phyloP scores from a whole-genome alignment of 2,329 filamentous ascomycete species.

The Clarireedia sp. region DNA sequence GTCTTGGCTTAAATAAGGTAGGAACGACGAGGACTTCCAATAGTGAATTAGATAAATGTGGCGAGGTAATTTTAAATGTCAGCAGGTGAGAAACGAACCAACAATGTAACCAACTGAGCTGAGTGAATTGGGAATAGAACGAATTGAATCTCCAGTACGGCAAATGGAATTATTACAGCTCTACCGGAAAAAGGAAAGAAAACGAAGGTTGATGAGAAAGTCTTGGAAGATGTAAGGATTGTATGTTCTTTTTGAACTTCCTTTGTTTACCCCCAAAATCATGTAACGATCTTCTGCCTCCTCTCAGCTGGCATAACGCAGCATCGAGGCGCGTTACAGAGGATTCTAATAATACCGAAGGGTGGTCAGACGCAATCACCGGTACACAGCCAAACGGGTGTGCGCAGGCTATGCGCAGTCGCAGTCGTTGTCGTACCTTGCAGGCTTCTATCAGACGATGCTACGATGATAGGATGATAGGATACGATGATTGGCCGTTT shows the following conservation, averaged over 20 bases:
- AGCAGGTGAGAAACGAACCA: not conserved
- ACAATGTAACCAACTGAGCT: not conserved
- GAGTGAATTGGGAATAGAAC: not conserved
- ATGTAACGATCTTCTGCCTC: not conserved
- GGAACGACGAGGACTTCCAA: not conserved
- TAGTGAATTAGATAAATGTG: not conserved
- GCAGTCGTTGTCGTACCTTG: not conserved
- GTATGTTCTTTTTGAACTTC: not conserved
- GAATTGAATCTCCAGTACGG: not conserved
- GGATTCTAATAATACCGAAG: conserved; percentile 2
- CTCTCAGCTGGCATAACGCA: not conserved
- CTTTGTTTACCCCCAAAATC: not conserved
- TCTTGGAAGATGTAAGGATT: conserved; percentile 3
- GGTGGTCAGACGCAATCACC: not conserved
- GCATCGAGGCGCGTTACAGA: not conserved
- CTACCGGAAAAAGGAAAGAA: not conserved
- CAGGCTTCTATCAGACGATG: not conserved
- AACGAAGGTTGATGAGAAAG: not conserved
- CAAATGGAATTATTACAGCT: not conserved
- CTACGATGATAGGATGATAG: not conserved
- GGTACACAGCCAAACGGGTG: not conserved
- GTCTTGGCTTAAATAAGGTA: not conserved
- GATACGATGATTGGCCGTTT: not conserved
- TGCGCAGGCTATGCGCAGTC: not conserved
- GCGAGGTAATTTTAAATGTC: not conserved